Evolutionary conservation across 805 yeast species (phyloP).

Genomic region (Lipomyces orientalis): DNA sequence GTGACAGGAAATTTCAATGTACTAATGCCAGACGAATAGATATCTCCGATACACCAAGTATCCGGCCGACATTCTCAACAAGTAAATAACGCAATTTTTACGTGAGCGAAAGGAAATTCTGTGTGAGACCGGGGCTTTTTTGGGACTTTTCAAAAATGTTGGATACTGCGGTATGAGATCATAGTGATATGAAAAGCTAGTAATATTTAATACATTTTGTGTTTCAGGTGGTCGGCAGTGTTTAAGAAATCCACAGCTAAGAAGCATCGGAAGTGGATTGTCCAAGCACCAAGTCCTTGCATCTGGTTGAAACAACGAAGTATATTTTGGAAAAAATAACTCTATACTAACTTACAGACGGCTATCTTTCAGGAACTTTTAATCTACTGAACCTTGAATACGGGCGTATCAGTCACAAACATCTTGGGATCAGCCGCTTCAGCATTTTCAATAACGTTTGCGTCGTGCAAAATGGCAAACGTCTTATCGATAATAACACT

Average conservation of each 20-base stretch:
- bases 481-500: slow-evolving; percentile 60
- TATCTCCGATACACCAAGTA: slow-evolving; percentile 40
- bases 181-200: not conserved
- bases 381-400: not conserved
- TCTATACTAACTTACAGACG: not conserved
- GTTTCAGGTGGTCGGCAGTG: not conserved
- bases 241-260: too few relatives aligned
- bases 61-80: slow-evolving; percentile 35
- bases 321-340: too few relatives aligned
- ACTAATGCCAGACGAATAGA: not conserved
- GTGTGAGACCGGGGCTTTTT: not conserved
- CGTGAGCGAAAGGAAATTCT: not conserved
- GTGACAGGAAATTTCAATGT: not conserved
- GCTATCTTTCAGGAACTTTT: not conserved
- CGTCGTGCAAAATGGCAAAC: slow-evolving; percentile 59
- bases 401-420: slow-evolving; percentile 12
- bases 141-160: not conserved
- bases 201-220: not conserved
- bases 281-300: not conserved
- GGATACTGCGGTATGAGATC: not conserved
- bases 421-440: not conserved
- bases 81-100: slow-evolving; percentile 6
- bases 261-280: too few relatives aligned
- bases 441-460: slow-evolving; percentile 56
- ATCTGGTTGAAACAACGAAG: not conserved